Evolutionary conservation across 2,329 filamentous ascomycete genomes (phyloP), one percentile per base, ranked within the genome.

Genomic region (Diaporthe velutina): DNA sequence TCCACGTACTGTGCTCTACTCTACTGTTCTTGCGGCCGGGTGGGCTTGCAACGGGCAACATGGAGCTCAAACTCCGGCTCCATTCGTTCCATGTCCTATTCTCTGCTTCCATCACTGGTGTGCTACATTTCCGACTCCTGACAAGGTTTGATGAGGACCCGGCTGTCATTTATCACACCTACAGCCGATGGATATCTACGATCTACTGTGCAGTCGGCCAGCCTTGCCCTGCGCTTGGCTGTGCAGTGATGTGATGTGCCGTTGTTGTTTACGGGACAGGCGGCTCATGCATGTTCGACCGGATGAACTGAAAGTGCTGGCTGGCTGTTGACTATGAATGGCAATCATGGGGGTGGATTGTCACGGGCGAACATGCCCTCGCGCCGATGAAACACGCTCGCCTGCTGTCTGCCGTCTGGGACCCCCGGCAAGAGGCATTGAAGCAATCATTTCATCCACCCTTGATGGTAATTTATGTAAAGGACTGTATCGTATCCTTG

Each of bases 121-220:
- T 48, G 28, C 4, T 25, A 30, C 33, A 25, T 50, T 3, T 13
- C 28, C 45, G 9, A 9, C 57, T 48, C 33, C 42, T 33, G 35
- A 40, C 64, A 68, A 68, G 70, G 45, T 72, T 64, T 64, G 57
- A 72, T 72, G 57, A 64, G 60, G 57, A 45, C 60, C 60, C 55
- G 70, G 70, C 57, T 40, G 70, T 64, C 57, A 72, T 54, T 72
- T 64, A 64, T 72, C 57, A 64, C 58, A 64, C 55, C 28, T 40
- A 28, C 13, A 54, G 9, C 30, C 35, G 54, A 35, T 57, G 38
- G 35, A 45, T 33, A 33, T 72, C 42, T 25, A 60, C 33, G 68
- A 61, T 57, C 55, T 48, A n/a, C 42, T 15, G 64, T 22, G 35
- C 48, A 10, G 48, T 10, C n/a, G 30, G 22, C 42, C 45, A 25